Evolutionary conservation across 352 stramenopile species (phyloP), one percentile per base, ranked within the genome.

Genomic region (Phytopythium aichiense): DNA sequence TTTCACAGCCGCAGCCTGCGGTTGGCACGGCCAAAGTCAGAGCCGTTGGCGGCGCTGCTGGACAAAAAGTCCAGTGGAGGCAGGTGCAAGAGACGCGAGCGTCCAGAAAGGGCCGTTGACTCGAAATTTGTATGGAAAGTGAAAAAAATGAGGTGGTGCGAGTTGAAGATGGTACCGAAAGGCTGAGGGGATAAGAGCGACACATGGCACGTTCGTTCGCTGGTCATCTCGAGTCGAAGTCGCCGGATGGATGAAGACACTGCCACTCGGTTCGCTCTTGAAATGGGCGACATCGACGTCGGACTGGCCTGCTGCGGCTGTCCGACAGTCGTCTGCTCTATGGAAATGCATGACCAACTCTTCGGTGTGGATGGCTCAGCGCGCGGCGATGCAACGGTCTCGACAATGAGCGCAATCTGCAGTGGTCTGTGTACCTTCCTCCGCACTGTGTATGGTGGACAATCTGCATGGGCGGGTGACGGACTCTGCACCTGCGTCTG

Each of bases 371-470:
- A 55, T 51, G 45, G 45, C 45, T 51, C 45, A 4, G n/a, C 30
- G 7, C 51, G 51, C 51, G 51, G 51, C 31, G 30, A 56, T 56
- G 51, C 51, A 42, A 30, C 51, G 51, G 30, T 56, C 13, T 56
- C 51, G 51, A 56, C 51, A 56, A 56, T 45, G 30, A 30, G 28
- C 50, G 28, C 33, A 22, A 22, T 54, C 42, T 0, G 42, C 42
- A 25, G 42, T 13, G 38, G 5, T 7, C 8, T 25, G 42, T 48
- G 25, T 18, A 7, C 20, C 15, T n/a, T n/a, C n/a, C n/a, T 18
- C 37, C 16, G 7, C 12, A 38, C 6, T 4, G 28, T 30, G 28
- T 4, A 42, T 16, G 37, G 28, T 4, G 28, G 28, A 30, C 28
- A 38, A 38, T 38, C 7, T 9, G 2, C 33, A 38, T 5, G 11